Evolutionary conservation across 1,284 basidiomycete genomes (phyloP), one percentile per base, ranked within the genome.

Genomic region (Cryptococcus neoformans): DNA sequence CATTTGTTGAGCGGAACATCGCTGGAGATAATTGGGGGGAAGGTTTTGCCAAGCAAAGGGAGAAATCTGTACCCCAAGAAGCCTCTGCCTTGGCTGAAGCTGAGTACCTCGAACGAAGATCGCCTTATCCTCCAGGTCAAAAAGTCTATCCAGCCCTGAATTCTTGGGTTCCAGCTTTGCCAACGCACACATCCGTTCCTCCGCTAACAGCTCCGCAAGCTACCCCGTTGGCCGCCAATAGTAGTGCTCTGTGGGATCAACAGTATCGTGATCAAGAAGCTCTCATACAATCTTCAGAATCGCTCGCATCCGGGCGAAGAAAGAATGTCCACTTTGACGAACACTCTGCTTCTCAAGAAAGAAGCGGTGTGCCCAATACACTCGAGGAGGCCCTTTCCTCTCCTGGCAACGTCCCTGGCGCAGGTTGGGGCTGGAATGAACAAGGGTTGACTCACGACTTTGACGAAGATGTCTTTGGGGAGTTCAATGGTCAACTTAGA

Each of bases 321-420:
- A 28, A 28, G 28, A 74, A 72, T 21, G 78, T 78, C 4, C 77
- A 79, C 65, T 80, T 79, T 57, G 67, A 69, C 49, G 57, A 62
- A 2, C 44, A 46, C 16, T 1, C 21, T 44, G 2, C 11, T 37
- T 5, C 9, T 11, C 6, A 37, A 51, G 14, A 46, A 21, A 17
- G 54, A 57, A 58, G 56, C 36, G 64, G 60, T 1, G 64, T 70
- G 16, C 71, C 70, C 16, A 66, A 69, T 38, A 70, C 76, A 49
- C 72, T 75, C 38, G 68, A 72, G 37, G 83, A 83, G 57, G 83
- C 86, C 59, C 75, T 72, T 17, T 54, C 51, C 6, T 50, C 57
- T 6, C 74, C 74, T 7, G 42, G 62, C 8, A 47, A 35, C 14
- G 68, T 78, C 17, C 73, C 77, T 1, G 72, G 76, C 9, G 64